Base-by-base conservation (phyloP, 495 filamentous ascomycete species). In the Hypomontagnella submonticulosa region DNA sequence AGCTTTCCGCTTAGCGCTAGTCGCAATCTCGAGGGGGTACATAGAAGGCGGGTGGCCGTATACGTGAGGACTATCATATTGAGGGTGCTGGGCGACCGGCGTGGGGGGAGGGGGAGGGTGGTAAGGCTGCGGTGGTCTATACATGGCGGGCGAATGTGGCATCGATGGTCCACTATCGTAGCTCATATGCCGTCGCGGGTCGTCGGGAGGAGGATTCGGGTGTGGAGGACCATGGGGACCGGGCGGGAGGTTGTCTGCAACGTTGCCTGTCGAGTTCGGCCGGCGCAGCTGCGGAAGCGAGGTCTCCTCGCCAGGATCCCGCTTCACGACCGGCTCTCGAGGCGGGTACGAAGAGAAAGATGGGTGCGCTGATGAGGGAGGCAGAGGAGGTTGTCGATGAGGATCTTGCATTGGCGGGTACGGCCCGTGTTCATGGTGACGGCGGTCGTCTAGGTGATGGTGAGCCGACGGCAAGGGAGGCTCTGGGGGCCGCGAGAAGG, bases 371-470 rank as follows among this genome's bases (percentile, higher is more conserved):
- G 79, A 79, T 15, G 79, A 80, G 46, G 76, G 80, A 55, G 80
- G 72, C 19, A 66, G 43, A 36, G 65, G 59, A 37, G 66, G 79
- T 70, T 74, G 80, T 67, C 79, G 80, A 58, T 79, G 73, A 54
- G 75, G 76, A 71, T 83, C 79, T 69, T 82, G 80, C 74, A 83
- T 83, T 59, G 77, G 76, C 58, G 79, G 79, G 62, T 72, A 82
- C 46, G 72, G 72, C 34, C 81, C 81, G 61, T 75, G 74, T 53
- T 83, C 81, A 80, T 81, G 80, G 59, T 81, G 80, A 44, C 79
- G 77, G 62, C 78, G 81, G 71, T 82, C 81, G 67, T 80, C 76
- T 61, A 76, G 56, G 60, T 79, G 75, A 57, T 74, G 72, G 42
- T 75, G 73, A 57, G 65, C 66, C 49, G 69, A 43, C 42, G 71